Percentiles rank a stretch among this genome's conserved stretches.
Evolutionary conservation across 2,329 filamentous ascomycete species (phyloP).

Genomic region (Apiospora rasikravindrae): DNA sequence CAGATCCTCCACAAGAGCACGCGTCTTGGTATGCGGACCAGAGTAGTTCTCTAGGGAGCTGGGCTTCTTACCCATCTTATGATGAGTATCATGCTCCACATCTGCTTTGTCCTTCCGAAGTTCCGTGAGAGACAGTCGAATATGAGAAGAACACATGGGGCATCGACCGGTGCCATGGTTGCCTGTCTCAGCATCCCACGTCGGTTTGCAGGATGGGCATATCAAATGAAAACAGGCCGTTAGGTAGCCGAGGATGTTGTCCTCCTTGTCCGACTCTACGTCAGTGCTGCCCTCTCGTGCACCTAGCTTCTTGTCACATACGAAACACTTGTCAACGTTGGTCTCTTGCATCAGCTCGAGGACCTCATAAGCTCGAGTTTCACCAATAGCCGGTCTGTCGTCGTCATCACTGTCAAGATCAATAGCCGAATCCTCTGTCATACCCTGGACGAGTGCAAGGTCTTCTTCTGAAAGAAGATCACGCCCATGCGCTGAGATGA

Average conservation of each 20-base stretch:
- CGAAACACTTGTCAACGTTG: constrained; percentile 73
- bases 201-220: constrained; percentile 74
- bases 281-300: constrained; percentile 56
- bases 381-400: constrained; percentile 62
- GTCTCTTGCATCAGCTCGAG: constrained; percentile 84
- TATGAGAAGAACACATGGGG: constrained; percentile 68
- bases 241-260: constrained; percentile 76
- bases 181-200: constrained; percentile 61
- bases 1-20: constrained; percentile 78
- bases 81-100: constrained; percentile 60
- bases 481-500: constrained; percentile 93
- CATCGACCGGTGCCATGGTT: constrained; percentile 61
- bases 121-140: constrained; percentile 69
- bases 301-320: constrained; percentile 70
- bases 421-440: constrained; percentile 85
- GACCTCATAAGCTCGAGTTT: constrained; percentile 82
- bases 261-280: constrained; percentile 62
- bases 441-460: constrained; percentile 77
- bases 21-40: constrained; percentile 92
- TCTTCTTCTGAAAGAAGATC: constrained; percentile 88
- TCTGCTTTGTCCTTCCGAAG: constrained; percentile 68
- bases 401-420: constrained; percentile 83
- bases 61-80: constrained; percentile 44
- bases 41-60: constrained; percentile 72
- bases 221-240: constrained; percentile 87